A percentile compares a stretch with the other conserved stretches of the same genome.
Conservation (phyloP, 2,329 filamentous ascomycete species). For the Coleophoma cylindrospora region DNA sequence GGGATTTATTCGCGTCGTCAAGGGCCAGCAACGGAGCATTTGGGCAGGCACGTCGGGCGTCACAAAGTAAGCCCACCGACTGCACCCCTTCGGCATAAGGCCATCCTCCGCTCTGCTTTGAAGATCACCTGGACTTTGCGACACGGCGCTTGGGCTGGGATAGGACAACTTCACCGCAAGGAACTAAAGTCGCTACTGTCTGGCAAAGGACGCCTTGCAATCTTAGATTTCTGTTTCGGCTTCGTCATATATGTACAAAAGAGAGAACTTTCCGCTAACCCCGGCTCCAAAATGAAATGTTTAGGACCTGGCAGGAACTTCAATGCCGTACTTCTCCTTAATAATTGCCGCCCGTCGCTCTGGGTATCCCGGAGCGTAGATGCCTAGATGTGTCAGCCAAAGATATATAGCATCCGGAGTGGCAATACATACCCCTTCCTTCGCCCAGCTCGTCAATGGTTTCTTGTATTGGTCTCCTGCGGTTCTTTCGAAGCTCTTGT, state of each 20-base stretch:
- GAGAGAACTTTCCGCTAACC: background rate
- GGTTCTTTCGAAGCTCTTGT: slow-evolving; percentile 55
- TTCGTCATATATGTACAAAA: slow-evolving; percentile 15
- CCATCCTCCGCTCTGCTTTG: no score
- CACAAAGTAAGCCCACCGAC: no score
- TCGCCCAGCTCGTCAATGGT: slow-evolving; percentile 64
- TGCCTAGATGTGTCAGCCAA: slow-evolving; percentile 39
- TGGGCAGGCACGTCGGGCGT: no score
- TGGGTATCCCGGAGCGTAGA: slow-evolving; percentile 62
- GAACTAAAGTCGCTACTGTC: no score
- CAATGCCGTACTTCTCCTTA: slow-evolving; percentile 66
- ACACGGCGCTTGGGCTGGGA: no score
- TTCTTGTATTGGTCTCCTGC: slow-evolving; percentile 58
- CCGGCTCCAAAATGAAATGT: slow-evolving; percentile 7
- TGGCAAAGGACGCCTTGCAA: background rate
- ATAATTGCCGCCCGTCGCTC: slow-evolving; percentile 63
- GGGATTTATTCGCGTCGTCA: no score
- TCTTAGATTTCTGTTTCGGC: background rate
- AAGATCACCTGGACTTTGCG: no score
- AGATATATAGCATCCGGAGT: background rate
- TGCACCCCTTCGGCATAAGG: no score
- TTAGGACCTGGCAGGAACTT: slow-evolving; percentile 40
- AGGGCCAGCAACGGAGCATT: no score
- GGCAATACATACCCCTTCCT: slow-evolving; percentile 54
- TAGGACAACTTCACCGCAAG: no score